phyloP scores from a whole-genome alignment of 768 basidiomycete genomes.

The Leucosporidium yakuticum region DNA sequence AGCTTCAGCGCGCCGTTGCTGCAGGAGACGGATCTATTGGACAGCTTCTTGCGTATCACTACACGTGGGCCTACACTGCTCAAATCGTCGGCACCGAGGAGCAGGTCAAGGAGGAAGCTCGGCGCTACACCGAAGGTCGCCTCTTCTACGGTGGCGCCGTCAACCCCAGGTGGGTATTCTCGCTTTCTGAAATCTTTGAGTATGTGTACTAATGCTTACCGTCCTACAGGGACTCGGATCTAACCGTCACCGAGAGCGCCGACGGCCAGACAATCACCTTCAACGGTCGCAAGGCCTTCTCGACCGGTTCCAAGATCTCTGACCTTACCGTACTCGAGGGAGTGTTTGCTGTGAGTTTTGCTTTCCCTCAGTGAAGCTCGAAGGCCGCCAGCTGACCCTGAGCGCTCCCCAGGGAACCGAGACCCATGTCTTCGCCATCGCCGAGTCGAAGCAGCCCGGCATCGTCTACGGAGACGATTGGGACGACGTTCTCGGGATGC shows the following conservation, averaged over 20 bases:
- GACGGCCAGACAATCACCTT: conserved; percentile 11
- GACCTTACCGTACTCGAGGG: conserved; percentile 17
- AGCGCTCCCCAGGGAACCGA: neutral
- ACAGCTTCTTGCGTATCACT: conserved; percentile 12
- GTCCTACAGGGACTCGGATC: conserved; percentile 1
- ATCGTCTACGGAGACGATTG: conserved; percentile 19
- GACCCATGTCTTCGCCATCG: conserved; percentile 11
- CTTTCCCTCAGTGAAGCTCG: neutral
- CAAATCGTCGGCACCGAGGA: conserved; percentile 5
- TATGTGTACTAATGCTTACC: neutral
- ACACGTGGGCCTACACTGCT: conserved; percentile 8
- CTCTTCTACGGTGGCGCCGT: conserved; percentile 13
- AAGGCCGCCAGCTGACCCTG: neutral
- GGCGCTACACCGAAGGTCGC: conserved; percentile 2
- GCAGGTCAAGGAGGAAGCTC: conserved; percentile 2
- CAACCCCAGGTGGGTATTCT: neutral
- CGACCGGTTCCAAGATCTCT: conserved; percentile 13
- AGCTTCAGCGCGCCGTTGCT: conserved; percentile 5
- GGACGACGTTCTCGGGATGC: conserved; percentile 11
- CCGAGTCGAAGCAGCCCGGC: conserved; percentile 7
- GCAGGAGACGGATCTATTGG: conserved; percentile 9
- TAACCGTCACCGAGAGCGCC: conserved; percentile 6
- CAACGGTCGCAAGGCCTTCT: conserved; percentile 15
- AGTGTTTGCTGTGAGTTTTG: conserved; percentile 1
- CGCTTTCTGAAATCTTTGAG: neutral